Conservation (phyloP, 495 filamentous ascomycete genomes). For the Penicillium flavigenum region DNA sequence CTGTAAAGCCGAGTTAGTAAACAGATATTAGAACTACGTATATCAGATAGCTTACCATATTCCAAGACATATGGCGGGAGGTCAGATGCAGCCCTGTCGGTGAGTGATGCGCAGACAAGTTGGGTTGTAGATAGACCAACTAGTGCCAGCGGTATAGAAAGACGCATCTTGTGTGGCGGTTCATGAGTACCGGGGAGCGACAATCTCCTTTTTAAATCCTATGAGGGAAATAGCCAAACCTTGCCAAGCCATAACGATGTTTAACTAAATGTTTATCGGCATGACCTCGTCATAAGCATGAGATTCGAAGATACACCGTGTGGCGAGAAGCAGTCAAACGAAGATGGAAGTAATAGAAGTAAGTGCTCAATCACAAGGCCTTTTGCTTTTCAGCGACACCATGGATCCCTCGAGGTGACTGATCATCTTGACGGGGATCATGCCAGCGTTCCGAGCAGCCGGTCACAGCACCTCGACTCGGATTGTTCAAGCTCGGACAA, state of each 20-base stretch:
- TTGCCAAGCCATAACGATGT: background rate
- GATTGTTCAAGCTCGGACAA: background rate
- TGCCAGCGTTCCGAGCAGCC: slow-evolving; percentile 6
- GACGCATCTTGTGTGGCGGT: slow-evolving; percentile 13
- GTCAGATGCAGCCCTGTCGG: slow-evolving; percentile 8
- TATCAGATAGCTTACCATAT: slow-evolving; percentile 19
- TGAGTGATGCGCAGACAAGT: background rate
- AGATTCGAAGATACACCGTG: background rate
- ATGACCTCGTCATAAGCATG: slow-evolving; percentile 10
- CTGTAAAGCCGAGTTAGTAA: background rate
- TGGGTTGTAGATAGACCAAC: slow-evolving; percentile 7
- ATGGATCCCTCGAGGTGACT: background rate
- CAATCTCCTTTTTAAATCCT: background rate
- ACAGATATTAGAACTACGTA: background rate
- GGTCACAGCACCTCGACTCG: background rate
- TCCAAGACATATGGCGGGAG: slow-evolving; percentile 33
- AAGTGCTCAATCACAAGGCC: background rate
- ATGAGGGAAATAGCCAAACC: background rate
- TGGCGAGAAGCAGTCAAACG: background rate
- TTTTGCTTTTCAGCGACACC: background rate
- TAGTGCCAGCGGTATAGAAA: slow-evolving; percentile 12
- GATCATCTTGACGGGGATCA: slow-evolving; percentile 1
- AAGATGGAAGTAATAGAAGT: background rate
- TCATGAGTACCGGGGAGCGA: background rate
- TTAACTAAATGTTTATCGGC: slow-evolving; percentile 10